Conservation (phyloP, 257 asterid genomes). For the Ballota nigra region DNA sequence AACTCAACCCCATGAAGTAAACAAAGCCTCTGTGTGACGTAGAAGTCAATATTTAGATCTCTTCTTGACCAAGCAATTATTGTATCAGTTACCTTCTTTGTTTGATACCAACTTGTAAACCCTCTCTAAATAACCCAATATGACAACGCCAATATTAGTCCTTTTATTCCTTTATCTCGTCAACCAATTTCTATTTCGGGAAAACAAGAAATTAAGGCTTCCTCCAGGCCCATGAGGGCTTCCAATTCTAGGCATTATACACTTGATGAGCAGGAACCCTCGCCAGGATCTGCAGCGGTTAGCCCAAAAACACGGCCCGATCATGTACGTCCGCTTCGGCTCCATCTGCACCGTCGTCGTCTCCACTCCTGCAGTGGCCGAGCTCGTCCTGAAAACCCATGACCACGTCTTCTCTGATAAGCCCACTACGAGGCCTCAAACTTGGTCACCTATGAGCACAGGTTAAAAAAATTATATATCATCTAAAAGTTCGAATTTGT, state of each 20-base stretch:
- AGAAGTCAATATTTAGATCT: too few relatives aligned
- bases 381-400: slow-evolving; percentile 33
- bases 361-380: slow-evolving; percentile 26
- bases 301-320: slow-evolving; percentile 21
- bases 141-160: too few relatives aligned
- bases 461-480: too few relatives aligned
- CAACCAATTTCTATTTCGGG: too few relatives aligned
- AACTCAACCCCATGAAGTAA: too few relatives aligned
- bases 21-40: too few relatives aligned
- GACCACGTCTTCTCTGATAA: slow-evolving; percentile 17
- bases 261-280: slow-evolving; percentile 23
- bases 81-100: too few relatives aligned
- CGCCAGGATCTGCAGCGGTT: slow-evolving; percentile 21
- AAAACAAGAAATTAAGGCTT: not conserved
- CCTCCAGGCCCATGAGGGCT: slow-evolving; percentile 25
- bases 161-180: too few relatives aligned
- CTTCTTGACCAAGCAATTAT: too few relatives aligned
- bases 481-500: too few relatives aligned
- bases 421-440: slow-evolving; percentile 3
- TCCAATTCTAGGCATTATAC: slow-evolving; percentile 27
- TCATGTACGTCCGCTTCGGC: slow-evolving; percentile 27
- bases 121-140: too few relatives aligned
- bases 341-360: slow-evolving; percentile 26
- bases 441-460: slow-evolving; percentile 12
- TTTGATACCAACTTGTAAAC: too few relatives aligned